Percentiles rank a stretch among this genome's conserved stretches.
Evolutionary conservation across 352 stramenopile genomes (phyloP).

Genomic region (Saprolegnia parasitica): DNA sequence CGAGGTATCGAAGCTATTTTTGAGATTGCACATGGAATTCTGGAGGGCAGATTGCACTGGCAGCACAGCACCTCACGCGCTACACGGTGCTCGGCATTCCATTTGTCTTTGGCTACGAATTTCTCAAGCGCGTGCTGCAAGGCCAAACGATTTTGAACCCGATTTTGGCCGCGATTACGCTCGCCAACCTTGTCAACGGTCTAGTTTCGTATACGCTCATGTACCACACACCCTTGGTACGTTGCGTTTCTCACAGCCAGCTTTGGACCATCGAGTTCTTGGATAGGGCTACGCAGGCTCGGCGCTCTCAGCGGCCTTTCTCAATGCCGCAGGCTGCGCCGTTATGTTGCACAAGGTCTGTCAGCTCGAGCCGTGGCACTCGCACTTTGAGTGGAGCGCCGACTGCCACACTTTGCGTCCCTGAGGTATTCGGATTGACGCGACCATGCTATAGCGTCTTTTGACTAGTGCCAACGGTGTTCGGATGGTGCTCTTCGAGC

Average conservation of each 20-base stretch:
- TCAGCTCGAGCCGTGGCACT: neutral
- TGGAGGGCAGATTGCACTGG: conserved; percentile 42
- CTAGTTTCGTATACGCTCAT: conserved; percentile 82
- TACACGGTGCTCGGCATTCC: conserved; percentile 70
- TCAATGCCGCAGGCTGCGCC: neutral
- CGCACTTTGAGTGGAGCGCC: neutral
- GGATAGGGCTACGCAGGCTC: neutral
- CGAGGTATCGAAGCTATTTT: no score
- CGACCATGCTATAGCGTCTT: neutral
- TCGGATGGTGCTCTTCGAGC: conserved; percentile 82
- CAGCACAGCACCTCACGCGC: conserved; percentile 59
- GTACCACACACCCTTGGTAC: conserved; percentile 59
- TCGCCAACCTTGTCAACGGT: conserved; percentile 66
- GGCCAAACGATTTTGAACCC: conserved; percentile 79
- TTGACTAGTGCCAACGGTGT: conserved; percentile 30
- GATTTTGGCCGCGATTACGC: conserved; percentile 66
- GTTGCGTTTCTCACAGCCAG: no score
- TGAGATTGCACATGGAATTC: no score
- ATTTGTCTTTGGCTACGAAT: conserved; percentile 68
- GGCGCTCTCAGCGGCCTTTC: neutral
- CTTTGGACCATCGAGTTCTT: neutral
- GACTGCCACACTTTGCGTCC: neutral
- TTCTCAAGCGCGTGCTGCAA: conserved; percentile 80
- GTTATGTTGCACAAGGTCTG: neutral
- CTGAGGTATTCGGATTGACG: neutral